Conservation (phyloP, 176 grass and related monocot species). For the Alopecurus myosuroides region DNA sequence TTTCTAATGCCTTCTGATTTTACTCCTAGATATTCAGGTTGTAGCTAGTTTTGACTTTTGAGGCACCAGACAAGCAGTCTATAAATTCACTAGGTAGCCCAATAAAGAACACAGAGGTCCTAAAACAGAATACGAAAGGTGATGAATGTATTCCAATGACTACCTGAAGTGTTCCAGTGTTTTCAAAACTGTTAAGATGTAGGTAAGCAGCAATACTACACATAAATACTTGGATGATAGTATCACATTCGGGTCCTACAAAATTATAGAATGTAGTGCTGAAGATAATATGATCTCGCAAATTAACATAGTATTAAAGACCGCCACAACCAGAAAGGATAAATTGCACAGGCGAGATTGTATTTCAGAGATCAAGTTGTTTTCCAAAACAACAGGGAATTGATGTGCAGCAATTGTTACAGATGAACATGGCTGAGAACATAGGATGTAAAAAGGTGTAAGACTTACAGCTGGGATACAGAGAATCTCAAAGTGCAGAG, state of each 20-base stretch:
- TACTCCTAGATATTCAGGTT: not conserved
- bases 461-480: conserved; percentile 26
- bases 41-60: not conserved
- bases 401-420: conserved; percentile 21
- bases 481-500: not conserved
- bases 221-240: not conserved
- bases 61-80: not conserved
- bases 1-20: not conserved
- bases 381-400: not conserved
- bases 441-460: conserved; percentile 7
- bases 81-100: not conserved
- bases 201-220: not conserved
- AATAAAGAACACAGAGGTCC: not conserved
- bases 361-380: conserved; percentile 12
- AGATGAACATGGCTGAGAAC: not conserved
- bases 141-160: not conserved
- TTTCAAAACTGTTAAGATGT: not conserved
- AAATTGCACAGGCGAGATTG: conserved; percentile 6
- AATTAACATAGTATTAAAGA: not conserved
- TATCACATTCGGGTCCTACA: not conserved
- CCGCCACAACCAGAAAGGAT: not conserved
- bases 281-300: not conserved
- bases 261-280: not conserved
- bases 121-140: not conserved
- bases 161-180: not conserved